Evolutionary conservation across 345 rosid species (phyloP).

Genomic region (Pistacia atlantica): DNA sequence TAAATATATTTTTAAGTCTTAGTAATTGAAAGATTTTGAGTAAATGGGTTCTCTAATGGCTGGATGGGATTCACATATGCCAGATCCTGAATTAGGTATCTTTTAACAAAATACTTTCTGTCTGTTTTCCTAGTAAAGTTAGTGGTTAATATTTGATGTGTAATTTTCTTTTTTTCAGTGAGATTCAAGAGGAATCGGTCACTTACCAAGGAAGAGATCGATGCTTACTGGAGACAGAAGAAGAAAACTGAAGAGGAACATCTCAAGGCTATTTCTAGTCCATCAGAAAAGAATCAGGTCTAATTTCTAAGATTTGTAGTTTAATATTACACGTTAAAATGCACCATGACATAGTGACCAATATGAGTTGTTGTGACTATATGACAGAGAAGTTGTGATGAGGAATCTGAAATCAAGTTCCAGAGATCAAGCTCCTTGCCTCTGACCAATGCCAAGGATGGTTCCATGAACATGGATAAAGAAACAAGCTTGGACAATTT

Average conservation of each 20-base stretch:
- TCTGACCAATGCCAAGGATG: slow-evolving; percentile 8
- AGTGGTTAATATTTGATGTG: not conserved
- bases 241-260: slow-evolving; percentile 68
- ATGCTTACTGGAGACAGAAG: slow-evolving; percentile 71
- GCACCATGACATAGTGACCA: no score
- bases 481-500: slow-evolving; percentile 36
- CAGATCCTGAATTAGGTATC: slow-evolving; percentile 55
- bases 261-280: slow-evolving; percentile 39
- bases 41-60: slow-evolving; percentile 95
- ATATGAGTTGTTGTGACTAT: not conserved
- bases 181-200: slow-evolving; percentile 59
- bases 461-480: slow-evolving; percentile 22
- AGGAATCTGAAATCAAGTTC: not conserved
- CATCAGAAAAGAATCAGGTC: slow-evolving; percentile 23
- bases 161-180: slow-evolving; percentile 34
- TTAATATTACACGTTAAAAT: no score
- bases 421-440: slow-evolving; percentile 47
- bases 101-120: not conserved
- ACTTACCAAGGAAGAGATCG: slow-evolving; percentile 70
- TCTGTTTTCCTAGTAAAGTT: not conserved
- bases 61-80: slow-evolving; percentile 82
- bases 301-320: not conserved
- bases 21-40: not conserved
- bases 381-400: slow-evolving; percentile 14
- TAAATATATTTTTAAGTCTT: not conserved